phyloP scores from a whole-genome alignment of 75 land plant species.

The Sequoia sempervirens region DNA sequence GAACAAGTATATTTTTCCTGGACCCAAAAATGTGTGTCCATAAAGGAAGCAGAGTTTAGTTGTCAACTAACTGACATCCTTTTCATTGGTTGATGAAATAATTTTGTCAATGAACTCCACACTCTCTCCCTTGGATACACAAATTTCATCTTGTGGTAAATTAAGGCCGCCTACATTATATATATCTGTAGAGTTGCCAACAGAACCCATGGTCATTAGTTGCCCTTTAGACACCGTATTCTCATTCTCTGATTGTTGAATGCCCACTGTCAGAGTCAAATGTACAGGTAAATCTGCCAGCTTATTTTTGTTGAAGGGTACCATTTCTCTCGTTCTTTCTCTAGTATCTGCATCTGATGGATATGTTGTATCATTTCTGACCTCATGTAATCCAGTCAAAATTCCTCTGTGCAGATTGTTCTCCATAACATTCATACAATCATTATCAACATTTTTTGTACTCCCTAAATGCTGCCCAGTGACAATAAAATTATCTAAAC shows the following conservation, averaged over 20 bases:
- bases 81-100: background rate
- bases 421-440: background rate
- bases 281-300: background rate
- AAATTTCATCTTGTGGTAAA: background rate
- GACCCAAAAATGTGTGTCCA: background rate
- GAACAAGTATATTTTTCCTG: background rate
- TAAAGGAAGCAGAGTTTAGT: background rate
- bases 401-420: background rate
- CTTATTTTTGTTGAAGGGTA: background rate
- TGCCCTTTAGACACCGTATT: background rate
- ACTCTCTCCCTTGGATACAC: background rate
- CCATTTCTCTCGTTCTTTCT: constrained; percentile 1
- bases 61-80: background rate
- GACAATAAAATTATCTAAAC: constrained; percentile 9
- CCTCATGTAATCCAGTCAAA: background rate
- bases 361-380: background rate
- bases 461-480: background rate
- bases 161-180: background rate
- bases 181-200: background rate
- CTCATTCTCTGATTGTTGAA: background rate
- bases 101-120: background rate
- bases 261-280: background rate
- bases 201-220: background rate
- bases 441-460: background rate
- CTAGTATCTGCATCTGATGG: background rate